Base-by-base conservation (phyloP, 768 basidiomycete species). In the Panus rudis region DNA sequence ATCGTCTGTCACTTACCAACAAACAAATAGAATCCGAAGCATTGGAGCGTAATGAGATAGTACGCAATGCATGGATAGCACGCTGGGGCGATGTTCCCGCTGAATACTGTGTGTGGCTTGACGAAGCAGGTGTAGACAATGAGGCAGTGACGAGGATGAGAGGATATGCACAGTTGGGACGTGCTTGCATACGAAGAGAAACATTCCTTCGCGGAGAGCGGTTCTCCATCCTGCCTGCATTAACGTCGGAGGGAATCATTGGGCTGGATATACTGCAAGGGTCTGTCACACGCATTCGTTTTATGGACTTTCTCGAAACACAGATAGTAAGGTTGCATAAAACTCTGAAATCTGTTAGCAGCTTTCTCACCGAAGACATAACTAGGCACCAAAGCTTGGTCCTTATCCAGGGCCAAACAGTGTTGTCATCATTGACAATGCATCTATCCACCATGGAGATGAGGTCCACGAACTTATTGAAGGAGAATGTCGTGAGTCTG, bases 401-500 rank as follows among this genome's bases (percentile, higher is more conserved):
- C 66, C 66, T 16, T 71, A 58, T 52, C 67, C 66, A 0, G 58
- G 51, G 3, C 49, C 51, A 6, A 42, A 48, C 11, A 70, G 68
- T 48, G 56, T 68, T 4, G 52, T 70, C 21, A 54, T 71, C 2
- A 42, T 70, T 27, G 63, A 70, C 35, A 71, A 71, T 45, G 67
- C 67, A 37, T 42, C 52, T 2, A 71, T 71, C 37, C 68, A 71
- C 47, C 67, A 71, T 23, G 56, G 59, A 34, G 60, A 63, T n/a
- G 64, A 64, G 4, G 45, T 71, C n/a, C 52, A 56, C 1, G 25
- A 45, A 1, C 47, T 67, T n/a, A 53, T 68, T 20, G 56, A 53
- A 34, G 62, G 41, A 25, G 52, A 51, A 41, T 45, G 44, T 32
- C 37, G 44, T 40, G 22, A 7, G 44, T 37, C 20, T 10, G 5